Base-by-base conservation (phyloP, 441 rosid genomes). In the Adansonia madagascariensis region DNA sequence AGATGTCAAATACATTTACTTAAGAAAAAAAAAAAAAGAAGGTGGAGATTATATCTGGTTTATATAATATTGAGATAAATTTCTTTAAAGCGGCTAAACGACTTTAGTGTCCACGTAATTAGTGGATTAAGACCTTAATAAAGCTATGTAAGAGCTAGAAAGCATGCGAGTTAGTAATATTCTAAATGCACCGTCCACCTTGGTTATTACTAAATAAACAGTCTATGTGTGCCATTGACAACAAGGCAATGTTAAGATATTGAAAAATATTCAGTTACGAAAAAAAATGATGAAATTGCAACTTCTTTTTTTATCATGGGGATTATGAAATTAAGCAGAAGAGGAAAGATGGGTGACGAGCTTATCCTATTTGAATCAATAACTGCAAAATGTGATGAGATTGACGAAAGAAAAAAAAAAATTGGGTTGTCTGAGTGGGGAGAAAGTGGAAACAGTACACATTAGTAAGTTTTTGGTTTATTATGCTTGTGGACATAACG, bases 301-400 rank as follows among this genome's bases (percentile, higher is more conserved):
- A 47, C n/a, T 66, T 73, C 71, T 57, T 17, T 73, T 73, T 20
- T 47, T 61, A 46, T 74, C 46, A 22, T 77, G 61, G 61, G 77
- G 61, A 15, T 74, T 18, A 79, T 62, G 31, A 66, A 71, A 69
- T 24, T 82, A 57, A 78, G 35, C 18, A 43, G 57, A 71, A 79
- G 71, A 65, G 63, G 78, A 78, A 80, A 78, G 73, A 74, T 74
- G 81, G 70, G 35, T 52, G 79, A 79, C 53, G 78, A 84, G 75
- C 86, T 83, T 86, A 86, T 88, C 91, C 89, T 74, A 55, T 77
- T 80, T 70, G 77, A 74, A 63, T 88, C 91, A 84, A 88, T 83
- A 68, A 75, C 44, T 5, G 3, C 47, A 56, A 39, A 71, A 12
- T 50, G 72, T 17, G 66, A 73, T 82, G 85, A 76, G 77, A 65